These are phyloP conservation scores for Coemansia sp. DNA, from an alignment of 371 early-diverging fungal genomes.

Conservation along the genomic window DNA sequence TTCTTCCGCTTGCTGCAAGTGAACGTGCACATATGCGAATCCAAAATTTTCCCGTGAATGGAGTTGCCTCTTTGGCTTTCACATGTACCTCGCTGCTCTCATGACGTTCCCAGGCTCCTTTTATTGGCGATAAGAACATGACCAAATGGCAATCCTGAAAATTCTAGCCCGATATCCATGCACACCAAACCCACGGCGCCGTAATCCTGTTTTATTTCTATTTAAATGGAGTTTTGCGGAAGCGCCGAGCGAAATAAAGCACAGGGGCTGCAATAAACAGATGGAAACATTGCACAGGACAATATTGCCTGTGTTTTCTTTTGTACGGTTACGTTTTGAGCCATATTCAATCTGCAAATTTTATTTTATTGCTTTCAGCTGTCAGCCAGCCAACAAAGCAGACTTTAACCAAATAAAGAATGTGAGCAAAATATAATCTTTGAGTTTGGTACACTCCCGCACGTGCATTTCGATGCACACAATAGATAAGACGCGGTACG, in stretches of 20 bases:
- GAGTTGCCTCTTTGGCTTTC: not conserved
- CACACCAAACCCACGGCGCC: not conserved
- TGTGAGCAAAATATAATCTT: not conserved
- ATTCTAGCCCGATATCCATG: not conserved
- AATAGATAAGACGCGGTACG: not conserved
- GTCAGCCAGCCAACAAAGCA: not conserved
- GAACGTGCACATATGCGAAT: slow-evolving; percentile 6
- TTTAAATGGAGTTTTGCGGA: slow-evolving; percentile 1
- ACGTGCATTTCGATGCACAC: slow-evolving; percentile 1
- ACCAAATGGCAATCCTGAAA: not conserved
- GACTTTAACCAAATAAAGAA: not conserved
- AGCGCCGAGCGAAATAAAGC: not conserved
- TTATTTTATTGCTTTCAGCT: not conserved
- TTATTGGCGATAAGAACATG: slow-evolving; percentile 1
- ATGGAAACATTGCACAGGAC: not conserved
- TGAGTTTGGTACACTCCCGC: not conserved
- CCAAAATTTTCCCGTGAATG: not conserved
- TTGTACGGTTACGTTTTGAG: not conserved
- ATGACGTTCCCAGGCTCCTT: slow-evolving; percentile 3
- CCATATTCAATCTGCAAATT: not conserved
- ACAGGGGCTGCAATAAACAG: not conserved
- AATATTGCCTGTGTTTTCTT: not conserved
- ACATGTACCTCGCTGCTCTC: not conserved
- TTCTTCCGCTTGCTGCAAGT: not conserved
- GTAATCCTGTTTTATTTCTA: not conserved